Evolutionary conservation across 305 asterid species (phyloP), one percentile per base, ranked within the genome.

Genomic region (Caryopteris hybrid): DNA sequence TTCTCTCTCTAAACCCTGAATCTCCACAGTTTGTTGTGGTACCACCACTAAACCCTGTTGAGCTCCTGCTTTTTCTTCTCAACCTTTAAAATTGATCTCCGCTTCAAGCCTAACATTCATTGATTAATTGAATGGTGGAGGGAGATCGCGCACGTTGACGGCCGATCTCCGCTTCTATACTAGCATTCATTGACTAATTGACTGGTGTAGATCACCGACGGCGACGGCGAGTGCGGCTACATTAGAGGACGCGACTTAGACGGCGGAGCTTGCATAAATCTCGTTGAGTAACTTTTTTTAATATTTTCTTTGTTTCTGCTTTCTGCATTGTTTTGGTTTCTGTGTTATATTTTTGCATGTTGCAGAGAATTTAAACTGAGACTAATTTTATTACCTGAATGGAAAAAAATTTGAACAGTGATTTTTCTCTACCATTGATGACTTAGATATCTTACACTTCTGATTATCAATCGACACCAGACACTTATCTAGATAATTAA

Each of bases 91-190:
- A 7, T 48, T 21, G 64, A 31, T 70, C 47, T 9, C 66, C 23
- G 56, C 56, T 23, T 11, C 11, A 12, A 45, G 22, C 43, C 43
- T 8, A 47, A 12, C 46, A 25, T 58, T 20, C 61, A 18, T 36
- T 39, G 2, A 25, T 34, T n/a, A 34, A 48, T 21, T 66, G 23
- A 39, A 23, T 17, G 50, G 64, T 38, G n/a, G n/a, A n/a, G n/a
- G 73, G 64, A 50, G 66, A 46, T 73, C 73, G 73, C 73, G 70
- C 52, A 33, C 73, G 27, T 51, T 17, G 68, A 47, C 66, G 64
- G 56, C 66, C n/a, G 64, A 31, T 70, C 47, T 9, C 66, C 23
- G 56, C 56, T 23, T 11, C 11, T 7, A 45, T 16, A 33, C 43
- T 8, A 47, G 14, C 46, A 25, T 58, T 20, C 61, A 18, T 36